Evolutionary conservation across 768 basidiomycete species (phyloP).

Genomic region (Lactarius sanguifluus): DNA sequence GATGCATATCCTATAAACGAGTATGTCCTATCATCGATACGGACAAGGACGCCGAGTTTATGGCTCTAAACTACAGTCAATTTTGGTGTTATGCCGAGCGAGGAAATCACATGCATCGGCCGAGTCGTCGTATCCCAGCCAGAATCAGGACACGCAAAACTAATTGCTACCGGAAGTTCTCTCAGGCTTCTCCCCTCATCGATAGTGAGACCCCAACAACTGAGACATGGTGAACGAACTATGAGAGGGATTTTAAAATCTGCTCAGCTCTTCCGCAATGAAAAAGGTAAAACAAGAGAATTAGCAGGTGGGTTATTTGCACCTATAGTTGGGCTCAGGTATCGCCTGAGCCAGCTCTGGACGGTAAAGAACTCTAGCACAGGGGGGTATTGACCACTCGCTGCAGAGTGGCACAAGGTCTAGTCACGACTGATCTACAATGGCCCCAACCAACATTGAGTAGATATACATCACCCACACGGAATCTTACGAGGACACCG

Average conservation of each 20-base stretch:
- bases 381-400: background rate
- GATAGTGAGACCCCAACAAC: conserved; percentile 18
- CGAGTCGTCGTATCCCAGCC: too few species aligned
- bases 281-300: conserved; percentile 2
- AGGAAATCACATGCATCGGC: background rate
- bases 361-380: background rate
- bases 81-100: background rate
- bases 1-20: conserved; percentile 24
- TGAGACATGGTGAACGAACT: conserved; percentile 33
- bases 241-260: conserved; percentile 28
- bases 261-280: conserved; percentile 4
- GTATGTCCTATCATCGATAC: conserved; percentile 25
- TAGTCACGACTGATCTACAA: background rate
- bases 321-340: background rate
- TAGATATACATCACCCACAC: background rate
- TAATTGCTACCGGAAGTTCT: too few species aligned
- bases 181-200: too few species aligned
- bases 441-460: background rate
- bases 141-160: too few species aligned
- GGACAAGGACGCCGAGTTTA: conserved; percentile 14
- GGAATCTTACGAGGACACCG: background rate
- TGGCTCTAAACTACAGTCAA: conserved; percentile 3
- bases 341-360: background rate
- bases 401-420: background rate
- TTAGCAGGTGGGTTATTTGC: background rate